Evolutionary conservation across 371 early-diverging fungal species (phyloP), one percentile per base, ranked within the genome.

Genomic region (Chytridium lagenaria): DNA sequence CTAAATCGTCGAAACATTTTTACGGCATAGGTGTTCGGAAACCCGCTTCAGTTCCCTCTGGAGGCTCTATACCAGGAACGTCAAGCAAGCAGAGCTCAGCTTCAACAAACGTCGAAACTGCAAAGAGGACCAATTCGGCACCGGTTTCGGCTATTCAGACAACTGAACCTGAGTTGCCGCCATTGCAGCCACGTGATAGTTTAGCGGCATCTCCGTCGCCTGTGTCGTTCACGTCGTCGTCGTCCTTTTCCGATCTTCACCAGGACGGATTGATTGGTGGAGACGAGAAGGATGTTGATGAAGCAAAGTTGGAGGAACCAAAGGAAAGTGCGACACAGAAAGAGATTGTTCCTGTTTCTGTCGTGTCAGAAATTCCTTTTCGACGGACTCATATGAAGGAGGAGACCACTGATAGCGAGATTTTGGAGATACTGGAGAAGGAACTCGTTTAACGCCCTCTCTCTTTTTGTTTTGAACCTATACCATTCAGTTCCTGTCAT

Each of bases 331-430:
- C 19, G 44, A 44, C 7, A 44, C 12, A 19, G 55, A 52, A 23
- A 26, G 26, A n/a, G n/a, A 22, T 12, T 15, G 26, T 52, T 52
- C 55, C 44, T 7, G 26, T 7, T 23, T 22, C 23, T 52, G 26
- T 23, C 55, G 55, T 52, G 7, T 5, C 55, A 23, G 55, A 12
- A 5, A 23, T 12, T 5, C 26, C 26, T 26, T 5, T 26, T 52
- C 55, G 55, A 26, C 12, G 55, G 12, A 34, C 34, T 10, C 61
- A 61, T 37, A 16, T 61, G 19, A 61, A 61, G 36, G 61, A 61
- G 26, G 61, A 61, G 61, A 61, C 61, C 5, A 61, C 61, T 7
- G 61, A 61, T 3, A 61, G 61, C 36, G 61, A 61, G 61, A 61
- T 61, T 34, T 3, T 16, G 61, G 61, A 61, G 61, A 61, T 61